Conservation (phyloP, 2,329 filamentous ascomycete genomes). For the Fusarium phyllophilum region DNA sequence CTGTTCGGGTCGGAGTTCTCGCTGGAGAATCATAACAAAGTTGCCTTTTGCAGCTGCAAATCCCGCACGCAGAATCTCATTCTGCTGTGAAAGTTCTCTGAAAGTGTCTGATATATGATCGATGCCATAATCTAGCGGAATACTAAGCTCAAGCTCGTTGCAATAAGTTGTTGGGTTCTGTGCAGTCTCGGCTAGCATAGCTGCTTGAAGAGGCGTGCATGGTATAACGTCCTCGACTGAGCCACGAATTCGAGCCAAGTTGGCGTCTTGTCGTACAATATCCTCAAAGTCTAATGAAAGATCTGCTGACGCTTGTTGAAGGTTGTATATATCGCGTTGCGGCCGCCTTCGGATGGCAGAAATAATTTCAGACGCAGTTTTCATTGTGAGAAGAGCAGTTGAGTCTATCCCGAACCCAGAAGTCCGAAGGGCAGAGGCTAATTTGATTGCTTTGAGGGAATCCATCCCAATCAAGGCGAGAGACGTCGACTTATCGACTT, state of each 20-base stretch:
- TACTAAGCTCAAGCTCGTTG: conserved; percentile 78
- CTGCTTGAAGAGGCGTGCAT: conserved; percentile 79
- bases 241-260: conserved; percentile 26
- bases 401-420: conserved; percentile 66
- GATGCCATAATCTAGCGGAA: conserved; percentile 52
- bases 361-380: conserved; percentile 52
- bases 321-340: not conserved
- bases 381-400: conserved; percentile 68
- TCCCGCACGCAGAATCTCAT: conserved; percentile 78
- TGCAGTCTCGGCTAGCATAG: conserved; percentile 82
- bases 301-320: conserved; percentile 5
- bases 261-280: conserved; percentile 31
- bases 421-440: conserved; percentile 72
- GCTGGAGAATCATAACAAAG: conserved; percentile 67
- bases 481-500: conserved; percentile 51
- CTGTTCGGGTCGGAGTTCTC: conserved; percentile 54
- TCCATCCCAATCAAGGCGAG: conserved; percentile 70
- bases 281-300: conserved; percentile 28
- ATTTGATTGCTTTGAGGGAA: conserved; percentile 60
- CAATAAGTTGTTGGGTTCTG: conserved; percentile 72
- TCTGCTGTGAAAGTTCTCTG: conserved; percentile 58
- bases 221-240: conserved; percentile 58
- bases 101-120: conserved; percentile 62
- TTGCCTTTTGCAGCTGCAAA: conserved; percentile 66
- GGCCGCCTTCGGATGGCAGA: conserved; percentile 18